phyloP scores from a whole-genome alignment of 306 rosid genomes.

The Lathyrus oleraceus region DNA sequence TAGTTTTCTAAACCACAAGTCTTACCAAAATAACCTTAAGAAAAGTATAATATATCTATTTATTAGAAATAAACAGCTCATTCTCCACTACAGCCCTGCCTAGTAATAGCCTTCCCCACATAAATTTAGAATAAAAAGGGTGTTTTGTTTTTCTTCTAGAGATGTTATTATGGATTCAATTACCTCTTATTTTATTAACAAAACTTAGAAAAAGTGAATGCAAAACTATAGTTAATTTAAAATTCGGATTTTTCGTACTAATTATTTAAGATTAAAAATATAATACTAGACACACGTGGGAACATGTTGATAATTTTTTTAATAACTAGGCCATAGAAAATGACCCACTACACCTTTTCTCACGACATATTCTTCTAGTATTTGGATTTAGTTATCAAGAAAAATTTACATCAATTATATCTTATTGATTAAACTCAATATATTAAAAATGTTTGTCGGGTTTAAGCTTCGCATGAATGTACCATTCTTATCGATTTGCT shows the following conservation, averaged over 20 bases:
- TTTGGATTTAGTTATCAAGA: constrained; percentile 2
- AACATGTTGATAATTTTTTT: background rate
- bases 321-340: background rate
- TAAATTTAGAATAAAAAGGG: too few relatives aligned
- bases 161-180: too few relatives aligned
- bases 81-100: too few relatives aligned
- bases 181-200: background rate
- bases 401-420: background rate
- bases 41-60: too few relatives aligned
- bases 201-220: background rate
- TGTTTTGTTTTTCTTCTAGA: too few relatives aligned
- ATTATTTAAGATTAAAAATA: background rate
- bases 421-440: background rate
- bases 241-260: background rate
- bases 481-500: constrained; percentile 25
- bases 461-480: constrained; percentile 8
- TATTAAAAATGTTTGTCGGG: constrained; percentile 31
- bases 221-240: background rate
- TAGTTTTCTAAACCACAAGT: too few relatives aligned
- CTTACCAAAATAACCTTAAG: too few relatives aligned
- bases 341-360: background rate
- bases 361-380: background rate
- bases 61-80: too few relatives aligned
- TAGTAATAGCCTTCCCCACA: too few relatives aligned
- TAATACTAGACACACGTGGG: constrained; percentile 14